Evolutionary conservation across 2,329 filamentous ascomycete species (phyloP).

Genomic region (Neonectria magnoliae): DNA sequence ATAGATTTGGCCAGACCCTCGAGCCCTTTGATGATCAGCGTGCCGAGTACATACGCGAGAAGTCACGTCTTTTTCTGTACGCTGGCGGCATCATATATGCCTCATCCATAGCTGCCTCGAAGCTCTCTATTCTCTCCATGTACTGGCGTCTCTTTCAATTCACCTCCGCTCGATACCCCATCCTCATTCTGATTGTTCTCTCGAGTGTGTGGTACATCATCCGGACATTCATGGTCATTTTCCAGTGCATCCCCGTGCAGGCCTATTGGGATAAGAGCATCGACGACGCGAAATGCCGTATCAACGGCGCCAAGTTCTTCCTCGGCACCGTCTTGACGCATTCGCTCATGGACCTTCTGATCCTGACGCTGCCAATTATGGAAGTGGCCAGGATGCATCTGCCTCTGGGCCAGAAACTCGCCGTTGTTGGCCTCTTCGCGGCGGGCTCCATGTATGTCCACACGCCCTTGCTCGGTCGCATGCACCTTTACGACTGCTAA

Average conservation of each 20-base stretch:
- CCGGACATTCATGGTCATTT: slow-evolving; percentile 46
- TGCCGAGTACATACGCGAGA: slow-evolving; percentile 22
- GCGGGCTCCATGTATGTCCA: slow-evolving; percentile 38
- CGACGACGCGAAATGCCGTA: slow-evolving; percentile 41
- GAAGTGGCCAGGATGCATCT: slow-evolving; percentile 42
- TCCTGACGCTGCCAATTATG: slow-evolving; percentile 44
- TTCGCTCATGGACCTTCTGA: slow-evolving; percentile 45
- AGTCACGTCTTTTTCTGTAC: slow-evolving; percentile 29
- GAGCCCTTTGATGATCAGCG: slow-evolving; percentile 10
- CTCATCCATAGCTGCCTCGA: slow-evolving; percentile 40
- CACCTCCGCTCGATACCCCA: slow-evolving; percentile 41
- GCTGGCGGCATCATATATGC: slow-evolving; percentile 36
- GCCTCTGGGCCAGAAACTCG: slow-evolving; percentile 39
- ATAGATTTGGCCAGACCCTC: slow-evolving; percentile 33
- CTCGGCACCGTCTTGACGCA: slow-evolving; percentile 46
- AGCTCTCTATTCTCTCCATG: slow-evolving; percentile 43
- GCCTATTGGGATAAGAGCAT: slow-evolving; percentile 47
- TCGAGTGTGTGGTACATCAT: slow-evolving; percentile 42
- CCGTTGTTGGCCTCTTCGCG: slow-evolving; percentile 38
- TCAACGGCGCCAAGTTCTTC: slow-evolving; percentile 45
- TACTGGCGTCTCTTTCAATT: slow-evolving; percentile 45
- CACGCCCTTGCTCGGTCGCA: background rate
- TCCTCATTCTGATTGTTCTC: slow-evolving; percentile 37
- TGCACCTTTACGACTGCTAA: slow-evolving; percentile 10
- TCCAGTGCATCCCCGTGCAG: slow-evolving; percentile 48